phyloP scores from a whole-genome alignment of 2,329 filamentous ascomycete genomes.

The Fusarium sp. region DNA sequence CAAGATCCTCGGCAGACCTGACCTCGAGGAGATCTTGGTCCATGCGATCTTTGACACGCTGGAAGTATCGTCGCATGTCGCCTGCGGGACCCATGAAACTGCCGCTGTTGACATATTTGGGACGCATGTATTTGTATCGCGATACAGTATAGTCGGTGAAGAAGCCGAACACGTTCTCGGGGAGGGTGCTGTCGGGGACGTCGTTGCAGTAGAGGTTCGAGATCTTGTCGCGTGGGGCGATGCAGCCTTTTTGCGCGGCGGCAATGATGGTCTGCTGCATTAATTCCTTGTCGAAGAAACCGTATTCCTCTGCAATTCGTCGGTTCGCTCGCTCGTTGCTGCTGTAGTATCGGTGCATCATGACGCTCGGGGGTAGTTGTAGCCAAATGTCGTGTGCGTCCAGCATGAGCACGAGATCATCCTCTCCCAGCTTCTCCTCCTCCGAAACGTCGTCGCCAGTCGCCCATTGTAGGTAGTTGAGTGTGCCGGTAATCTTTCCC shows the following conservation, averaged over 20 bases:
- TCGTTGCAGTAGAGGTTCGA: slow-evolving; percentile 40
- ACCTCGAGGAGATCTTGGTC: slow-evolving; percentile 31
- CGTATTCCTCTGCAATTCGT: slow-evolving; percentile 28
- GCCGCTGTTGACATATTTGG: slow-evolving; percentile 46
- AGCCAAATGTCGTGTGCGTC: slow-evolving; percentile 48
- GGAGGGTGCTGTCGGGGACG: slow-evolving; percentile 37
- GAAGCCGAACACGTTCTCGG: slow-evolving; percentile 34
- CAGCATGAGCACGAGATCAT: slow-evolving; percentile 44
- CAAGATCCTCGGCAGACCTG: slow-evolving; percentile 19
- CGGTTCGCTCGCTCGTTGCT: slow-evolving; percentile 36
- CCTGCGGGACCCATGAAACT: slow-evolving; percentile 44
- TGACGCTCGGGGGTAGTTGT: slow-evolving; percentile 43
- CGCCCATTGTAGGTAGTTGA: slow-evolving; percentile 42
- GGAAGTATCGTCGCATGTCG: slow-evolving; percentile 41
- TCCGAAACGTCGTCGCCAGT: slow-evolving; percentile 17
- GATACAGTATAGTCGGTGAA: slow-evolving; percentile 32
- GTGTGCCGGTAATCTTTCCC: slow-evolving; percentile 44
- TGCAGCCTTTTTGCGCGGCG: slow-evolving; percentile 40
- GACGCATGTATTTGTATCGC: slow-evolving; percentile 37
- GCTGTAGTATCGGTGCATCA: slow-evolving; percentile 41
- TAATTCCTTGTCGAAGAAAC: slow-evolving; percentile 23
- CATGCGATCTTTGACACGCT: slow-evolving; percentile 41
- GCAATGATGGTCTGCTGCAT: slow-evolving; percentile 41
- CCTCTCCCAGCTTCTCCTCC: slow-evolving; percentile 32
- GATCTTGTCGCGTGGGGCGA: slow-evolving; percentile 34